phyloP scores from a whole-genome alignment of 2,329 filamentous ascomycete species.

The Albophoma yamanashiensis region DNA sequence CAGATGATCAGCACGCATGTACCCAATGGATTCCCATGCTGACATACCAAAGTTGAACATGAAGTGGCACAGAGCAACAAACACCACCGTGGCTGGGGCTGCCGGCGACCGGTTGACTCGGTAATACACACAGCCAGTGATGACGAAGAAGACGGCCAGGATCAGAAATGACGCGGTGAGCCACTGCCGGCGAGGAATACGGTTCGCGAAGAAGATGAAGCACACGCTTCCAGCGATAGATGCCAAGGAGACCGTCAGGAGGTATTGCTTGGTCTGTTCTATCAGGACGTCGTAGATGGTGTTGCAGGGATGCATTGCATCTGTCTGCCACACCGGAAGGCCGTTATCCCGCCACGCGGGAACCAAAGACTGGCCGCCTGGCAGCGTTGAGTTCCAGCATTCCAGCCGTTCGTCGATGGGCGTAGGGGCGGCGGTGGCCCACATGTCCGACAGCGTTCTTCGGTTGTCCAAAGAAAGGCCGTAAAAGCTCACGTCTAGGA shows the following conservation, averaged over 20 bases:
- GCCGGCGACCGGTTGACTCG: slow-evolving; percentile 28
- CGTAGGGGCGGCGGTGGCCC: slow-evolving; percentile 22
- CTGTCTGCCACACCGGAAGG: slow-evolving; percentile 39
- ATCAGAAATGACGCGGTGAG: slow-evolving; percentile 38
- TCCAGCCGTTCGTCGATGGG: slow-evolving; percentile 24
- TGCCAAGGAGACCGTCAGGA: slow-evolving; percentile 39
- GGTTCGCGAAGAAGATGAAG: slow-evolving; percentile 36
- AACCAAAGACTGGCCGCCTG: slow-evolving; percentile 31
- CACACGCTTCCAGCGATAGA: slow-evolving; percentile 39
- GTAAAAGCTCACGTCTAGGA: slow-evolving; percentile 45
- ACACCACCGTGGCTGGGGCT: slow-evolving; percentile 35
- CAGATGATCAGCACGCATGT: neutral
- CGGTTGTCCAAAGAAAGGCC: slow-evolving; percentile 37
- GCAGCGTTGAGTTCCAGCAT: slow-evolving; percentile 37
- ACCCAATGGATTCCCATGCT: neutral
- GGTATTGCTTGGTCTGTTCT: slow-evolving; percentile 41
- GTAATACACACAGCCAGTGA: slow-evolving; percentile 40
- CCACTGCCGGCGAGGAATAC: slow-evolving; percentile 36
- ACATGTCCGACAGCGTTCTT: slow-evolving; percentile 24
- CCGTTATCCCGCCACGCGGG: slow-evolving; percentile 27
- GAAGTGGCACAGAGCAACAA: slow-evolving; percentile 42
- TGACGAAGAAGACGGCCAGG: slow-evolving; percentile 33
- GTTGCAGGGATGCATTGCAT: slow-evolving; percentile 35
- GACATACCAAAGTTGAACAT: slow-evolving; percentile 42
- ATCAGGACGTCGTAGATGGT: slow-evolving; percentile 41